Percentiles rank a stretch among this genome's conserved stretches.
These are phyloP conservation scores for Aspergillus conjunctus DNA, from an alignment of 495 filamentous ascomycete species.

Conservation along the genomic window DNA sequence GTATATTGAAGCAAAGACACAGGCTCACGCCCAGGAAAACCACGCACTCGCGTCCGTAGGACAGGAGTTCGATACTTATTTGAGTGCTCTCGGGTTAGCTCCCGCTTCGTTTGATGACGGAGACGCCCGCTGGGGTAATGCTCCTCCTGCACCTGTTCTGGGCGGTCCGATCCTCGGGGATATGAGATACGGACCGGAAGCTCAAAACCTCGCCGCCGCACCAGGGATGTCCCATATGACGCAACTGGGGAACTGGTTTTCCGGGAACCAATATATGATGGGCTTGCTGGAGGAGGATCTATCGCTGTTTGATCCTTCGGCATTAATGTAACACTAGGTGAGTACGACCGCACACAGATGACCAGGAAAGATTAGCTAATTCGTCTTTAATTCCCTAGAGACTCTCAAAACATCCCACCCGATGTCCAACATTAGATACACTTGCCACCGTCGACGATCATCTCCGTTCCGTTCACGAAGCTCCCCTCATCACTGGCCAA, in stretches of 20 bases:
- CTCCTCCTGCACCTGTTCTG: conserved; percentile 7
- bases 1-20: conserved; percentile 61
- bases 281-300: conserved; percentile 63
- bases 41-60: conserved; percentile 52
- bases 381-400: background rate
- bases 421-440: conserved; percentile 28
- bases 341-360: background rate
- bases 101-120: conserved; percentile 34
- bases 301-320: conserved; percentile 49
- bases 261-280: conserved; percentile 66
- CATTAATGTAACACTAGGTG: conserved; percentile 5
- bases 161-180: conserved; percentile 19
- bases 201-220: conserved; percentile 13
- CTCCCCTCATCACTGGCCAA: conserved; percentile 66
- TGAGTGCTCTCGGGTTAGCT: conserved; percentile 64
- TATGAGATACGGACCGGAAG: conserved; percentile 13
- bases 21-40: conserved; percentile 44
- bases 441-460: conserved; percentile 45
- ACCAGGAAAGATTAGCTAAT: background rate
- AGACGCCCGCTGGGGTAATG: conserved; percentile 20
- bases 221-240: conserved; percentile 38
- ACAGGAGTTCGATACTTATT: conserved; percentile 65
- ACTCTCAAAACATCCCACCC: background rate
- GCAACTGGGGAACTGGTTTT: conserved; percentile 68
- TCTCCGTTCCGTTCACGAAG: conserved; percentile 67